Evolutionary conservation across 2,329 filamentous ascomycete genomes (phyloP).

Genomic region (Fusarium paranaense): DNA sequence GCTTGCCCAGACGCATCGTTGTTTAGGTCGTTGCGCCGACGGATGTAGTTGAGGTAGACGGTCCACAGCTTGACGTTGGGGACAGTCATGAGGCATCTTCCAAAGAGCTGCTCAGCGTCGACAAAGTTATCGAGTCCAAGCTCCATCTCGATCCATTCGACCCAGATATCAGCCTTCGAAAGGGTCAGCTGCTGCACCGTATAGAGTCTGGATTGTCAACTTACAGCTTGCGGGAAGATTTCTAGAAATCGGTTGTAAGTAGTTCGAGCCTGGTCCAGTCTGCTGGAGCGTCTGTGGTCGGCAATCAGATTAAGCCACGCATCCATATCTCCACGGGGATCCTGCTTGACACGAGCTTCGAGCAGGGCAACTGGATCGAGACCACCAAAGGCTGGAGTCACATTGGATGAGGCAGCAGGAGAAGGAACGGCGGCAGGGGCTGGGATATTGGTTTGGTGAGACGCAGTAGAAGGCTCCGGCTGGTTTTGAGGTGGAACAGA

Average conservation of each 20-base stretch:
- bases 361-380: slow-evolving; percentile 81
- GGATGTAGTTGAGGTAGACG: slow-evolving; percentile 94
- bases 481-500: slow-evolving; percentile 25
- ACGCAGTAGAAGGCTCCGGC: slow-evolving; percentile 26
- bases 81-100: slow-evolving; percentile 79
- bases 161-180: slow-evolving; percentile 89
- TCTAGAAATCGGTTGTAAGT: slow-evolving; percentile 89
- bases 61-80: slow-evolving; percentile 91
- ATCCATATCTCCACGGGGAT: slow-evolving; percentile 91
- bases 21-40: slow-evolving; percentile 84
- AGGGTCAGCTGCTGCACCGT: slow-evolving; percentile 43
- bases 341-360: slow-evolving; percentile 91
- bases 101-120: slow-evolving; percentile 86
- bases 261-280: slow-evolving; percentile 82
- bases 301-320: slow-evolving; percentile 90
- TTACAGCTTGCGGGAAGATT: slow-evolving; percentile 90
- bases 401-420: slow-evolving; percentile 44
- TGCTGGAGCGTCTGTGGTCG: slow-evolving; percentile 84
- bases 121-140: slow-evolving; percentile 85
- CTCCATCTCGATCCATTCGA: slow-evolving; percentile 89
- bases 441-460: slow-evolving; percentile 39
- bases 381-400: slow-evolving; percentile 54
- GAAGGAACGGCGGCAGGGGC: slow-evolving; percentile 24
- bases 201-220: slow-evolving; percentile 53
- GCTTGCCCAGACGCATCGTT: slow-evolving; percentile 83